Percentiles rank a stretch among this genome's conserved stretches.
Evolutionary conservation across 768 basidiomycete genomes (phyloP).

Genomic region (Ramaria rubella): DNA sequence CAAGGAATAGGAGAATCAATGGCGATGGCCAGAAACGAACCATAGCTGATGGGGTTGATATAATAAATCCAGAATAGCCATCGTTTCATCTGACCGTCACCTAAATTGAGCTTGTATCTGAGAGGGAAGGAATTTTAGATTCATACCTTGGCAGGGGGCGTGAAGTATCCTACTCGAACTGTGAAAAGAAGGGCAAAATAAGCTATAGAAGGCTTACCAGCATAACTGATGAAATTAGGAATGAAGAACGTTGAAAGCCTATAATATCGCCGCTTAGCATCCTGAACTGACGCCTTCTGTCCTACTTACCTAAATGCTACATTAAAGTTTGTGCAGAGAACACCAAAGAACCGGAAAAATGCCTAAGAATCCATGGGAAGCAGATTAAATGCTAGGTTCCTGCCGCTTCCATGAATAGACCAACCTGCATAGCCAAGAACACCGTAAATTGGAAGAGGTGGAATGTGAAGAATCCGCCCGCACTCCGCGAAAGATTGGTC

Average conservation of each 20-base stretch:
- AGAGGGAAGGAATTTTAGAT: neutral
- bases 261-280: slow-evolving; percentile 17
- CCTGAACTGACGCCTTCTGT: slow-evolving; percentile 10
- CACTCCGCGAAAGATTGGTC: slow-evolving; percentile 32
- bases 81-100: slow-evolving; percentile 61
- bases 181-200: neutral
- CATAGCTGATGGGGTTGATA: slow-evolving; percentile 71
- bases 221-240: slow-evolving; percentile 68
- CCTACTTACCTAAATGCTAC: slow-evolving; percentile 36
- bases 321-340: slow-evolving; percentile 49
- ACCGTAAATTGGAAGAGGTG: slow-evolving; percentile 24
- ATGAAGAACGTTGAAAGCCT: slow-evolving; percentile 54
- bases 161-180: neutral
- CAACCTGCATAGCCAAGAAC: slow-evolving; percentile 54
- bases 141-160: neutral
- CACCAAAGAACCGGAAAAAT: slow-evolving; percentile 9
- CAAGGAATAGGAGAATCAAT: neutral
- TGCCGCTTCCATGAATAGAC: slow-evolving; percentile 10
- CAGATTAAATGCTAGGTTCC: neutral
- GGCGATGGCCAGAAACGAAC: slow-evolving; percentile 24
- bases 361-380: neutral
- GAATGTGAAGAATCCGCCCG: slow-evolving; percentile 36
- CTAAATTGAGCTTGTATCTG: slow-evolving; percentile 38
- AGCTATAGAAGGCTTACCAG: slow-evolving; percentile 38
- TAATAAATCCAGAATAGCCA: slow-evolving; percentile 90